Evolutionary conservation across 1,284 basidiomycete genomes (phyloP), one percentile per base, ranked within the genome.

Genomic region (Paramarasmius palmivorus): DNA sequence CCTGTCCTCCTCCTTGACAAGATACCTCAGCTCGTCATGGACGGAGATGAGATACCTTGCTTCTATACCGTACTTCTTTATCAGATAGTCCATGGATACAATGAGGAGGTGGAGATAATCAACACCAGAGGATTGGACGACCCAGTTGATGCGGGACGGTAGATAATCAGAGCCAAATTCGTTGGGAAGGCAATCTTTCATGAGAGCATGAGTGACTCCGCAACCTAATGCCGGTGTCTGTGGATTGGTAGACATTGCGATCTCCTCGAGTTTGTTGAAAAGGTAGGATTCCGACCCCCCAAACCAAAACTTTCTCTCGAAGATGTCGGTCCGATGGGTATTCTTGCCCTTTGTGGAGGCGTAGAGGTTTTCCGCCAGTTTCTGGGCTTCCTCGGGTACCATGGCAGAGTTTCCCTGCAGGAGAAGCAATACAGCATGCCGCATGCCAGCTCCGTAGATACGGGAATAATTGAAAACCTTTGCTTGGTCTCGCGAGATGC

Each of bases 381-480:
- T 79, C 58, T 89, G 87, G 1, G 96, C 96, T 59, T 88, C 75
- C 48, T 92, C 89, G 4, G 83, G 83, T 10, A 86, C 74, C 81
- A 98, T 90, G 5, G 76, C 81, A 1, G 93, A 81, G 61, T 90
- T 96, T 5, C 90, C 85, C 69, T 99, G 96, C 52, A 95, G 77
- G 1, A 99, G 77, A 2, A 99, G 81, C 37, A 96, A 83, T 3
- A 95, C 80, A 1, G 96, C 96, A 63, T 99, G 96, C 54, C 89
- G 88, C 82, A 95, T 93, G 15, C 97, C 97, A 0, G 97, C 96
- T 15, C 96, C 96, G 64, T 99, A 99, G 63, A 99, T 98, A 48
- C 97, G 87, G 39, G 95, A 98, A 67, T 99, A 99, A 68, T 99
- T 99, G 83, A 99, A 99, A 20, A 99, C 93, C 68, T 99, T 99